Base-by-base conservation (phyloP, 2,329 filamentous ascomycete species). In the Biscogniauxia mediterranea region DNA sequence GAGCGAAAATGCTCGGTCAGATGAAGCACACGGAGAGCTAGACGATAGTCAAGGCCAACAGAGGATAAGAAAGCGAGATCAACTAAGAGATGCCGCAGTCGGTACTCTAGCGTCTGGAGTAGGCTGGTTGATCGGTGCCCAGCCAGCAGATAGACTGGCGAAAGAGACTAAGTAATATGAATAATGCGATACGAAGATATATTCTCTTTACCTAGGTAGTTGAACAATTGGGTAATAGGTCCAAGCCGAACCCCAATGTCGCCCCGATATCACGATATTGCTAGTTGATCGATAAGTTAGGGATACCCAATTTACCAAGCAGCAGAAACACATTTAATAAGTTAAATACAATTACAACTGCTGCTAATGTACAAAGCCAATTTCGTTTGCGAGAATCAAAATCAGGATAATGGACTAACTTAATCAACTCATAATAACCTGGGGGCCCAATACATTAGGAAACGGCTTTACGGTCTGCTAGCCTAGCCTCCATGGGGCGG, bases 41-140 rank as follows among this genome's bases (percentile, higher is more conserved):
- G 71, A 72, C 9, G 69, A 68, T 25, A 68, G 66, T 26, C 58
- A 60, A 6, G 73, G 73, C 11, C 65, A 69, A 60, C 61, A 71
- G 62, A 80, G 61, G 60, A 80, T 85, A 46, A 83, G 91, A 68
- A 93, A 89, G 79, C 83, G 91, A 67, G 91, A 94, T 72, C 88
- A 89, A 74, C 70, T 90, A 50, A 80, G 85, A 64, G 87, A 89
- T 62, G 87, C 83, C 42, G 87, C 88, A 8, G 85, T 88, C 59
- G 86, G 85, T n/a, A 87, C 86, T 1, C 73, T 90, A 54, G 87
- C 88, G 2, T 86, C 85, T 52, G 85, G 88, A 19, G 84, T 90
- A 23, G 87, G 88, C 0, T 90, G 88, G 88, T 73, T 90, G 54
- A 83, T 90, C 61, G 85, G 85, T 6, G 87, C 86, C 2, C 81